These are phyloP conservation scores for Endocarpon pusillum DNA, from an alignment of 495 filamentous ascomycete species.

Conservation along the genomic window DNA sequence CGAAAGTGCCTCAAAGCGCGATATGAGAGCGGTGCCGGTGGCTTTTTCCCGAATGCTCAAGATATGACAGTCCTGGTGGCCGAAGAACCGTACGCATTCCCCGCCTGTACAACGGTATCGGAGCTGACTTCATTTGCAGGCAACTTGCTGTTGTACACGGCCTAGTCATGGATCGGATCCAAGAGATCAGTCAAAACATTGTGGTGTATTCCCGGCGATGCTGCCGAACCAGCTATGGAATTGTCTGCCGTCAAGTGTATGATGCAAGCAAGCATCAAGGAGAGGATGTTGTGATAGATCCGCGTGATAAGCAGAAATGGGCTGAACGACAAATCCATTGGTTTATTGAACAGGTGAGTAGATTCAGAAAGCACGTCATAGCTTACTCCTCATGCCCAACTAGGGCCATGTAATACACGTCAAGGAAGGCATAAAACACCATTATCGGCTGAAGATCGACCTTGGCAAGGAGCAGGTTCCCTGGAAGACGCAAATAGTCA, in stretches of 20 bases:
- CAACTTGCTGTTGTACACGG: constrained; percentile 42
- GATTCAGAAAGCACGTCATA: not conserved
- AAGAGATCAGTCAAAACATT: constrained; percentile 25
- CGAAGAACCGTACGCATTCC: constrained; percentile 35
- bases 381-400: not conserved
- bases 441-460: constrained; percentile 28
- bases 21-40: constrained; percentile 14
- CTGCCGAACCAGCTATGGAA: constrained; percentile 39
- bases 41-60: constrained; percentile 19
- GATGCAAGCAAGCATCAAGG: constrained; percentile 25
- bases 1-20: constrained; percentile 23
- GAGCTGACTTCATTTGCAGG: constrained; percentile 7
- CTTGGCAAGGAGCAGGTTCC: constrained; percentile 18
- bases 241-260: constrained; percentile 30
- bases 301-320: constrained; percentile 27
- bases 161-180: constrained; percentile 34
- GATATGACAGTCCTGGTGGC: constrained; percentile 29
- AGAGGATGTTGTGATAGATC: constrained; percentile 24
- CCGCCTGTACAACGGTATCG: too few relatives aligned
- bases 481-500: constrained; percentile 31
- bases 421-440: constrained; percentile 21
- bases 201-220: constrained; percentile 28
- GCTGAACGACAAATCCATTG: constrained; percentile 37
- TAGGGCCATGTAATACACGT: constrained; percentile 21
- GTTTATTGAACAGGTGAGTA: constrained; percentile 31